phyloP scores from a whole-genome alignment of 129 eudicot genomes.

The Pulicaria dysenterica region DNA sequence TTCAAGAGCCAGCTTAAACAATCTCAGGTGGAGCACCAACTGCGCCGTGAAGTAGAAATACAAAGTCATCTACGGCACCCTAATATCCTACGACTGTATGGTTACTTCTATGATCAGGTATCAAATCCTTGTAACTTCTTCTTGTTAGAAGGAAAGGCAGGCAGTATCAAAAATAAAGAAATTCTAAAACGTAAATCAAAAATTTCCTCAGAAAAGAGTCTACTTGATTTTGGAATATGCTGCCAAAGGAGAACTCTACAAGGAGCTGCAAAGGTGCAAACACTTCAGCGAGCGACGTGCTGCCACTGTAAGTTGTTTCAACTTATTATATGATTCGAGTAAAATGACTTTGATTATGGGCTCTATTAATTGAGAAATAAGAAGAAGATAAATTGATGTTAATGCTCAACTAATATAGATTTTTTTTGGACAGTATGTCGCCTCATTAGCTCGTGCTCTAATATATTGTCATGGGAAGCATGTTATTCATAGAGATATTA shows the following conservation, averaged over 20 bases:
- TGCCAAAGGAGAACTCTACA: constrained; percentile 84
- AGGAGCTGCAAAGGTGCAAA: constrained; percentile 78
- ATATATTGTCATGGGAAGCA: constrained; percentile 96
- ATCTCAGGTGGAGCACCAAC: constrained; percentile 90
- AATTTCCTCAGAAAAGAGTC: constrained; percentile 69
- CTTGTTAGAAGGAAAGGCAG: not conserved
- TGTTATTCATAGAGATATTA: constrained; percentile 92
- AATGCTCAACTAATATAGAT: not conserved
- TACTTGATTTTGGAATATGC: constrained; percentile 81
- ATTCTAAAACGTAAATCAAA: not conserved
- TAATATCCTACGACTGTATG: constrained; percentile 74
- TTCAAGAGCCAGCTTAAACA: constrained; percentile 82
- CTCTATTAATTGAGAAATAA: not conserved
- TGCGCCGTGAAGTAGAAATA: constrained; percentile 83
- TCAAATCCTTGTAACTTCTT: not conserved
- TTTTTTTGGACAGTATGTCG: constrained; percentile 60
- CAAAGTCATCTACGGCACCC: constrained; percentile 89
- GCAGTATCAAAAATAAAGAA: not conserved
- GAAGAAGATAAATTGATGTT: not conserved
- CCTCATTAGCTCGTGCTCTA: constrained; percentile 90
- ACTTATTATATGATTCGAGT: not conserved
- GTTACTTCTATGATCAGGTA: constrained; percentile 85
- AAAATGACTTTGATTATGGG: constrained; percentile 5
- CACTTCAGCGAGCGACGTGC: constrained; percentile 74
- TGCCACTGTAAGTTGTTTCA: constrained; percentile 63